A percentile compares a stretch with the other conserved stretches of the same genome.
Evolutionary conservation across 805 yeast species (phyloP).

Genomic region (Starmerella bombi): DNA sequence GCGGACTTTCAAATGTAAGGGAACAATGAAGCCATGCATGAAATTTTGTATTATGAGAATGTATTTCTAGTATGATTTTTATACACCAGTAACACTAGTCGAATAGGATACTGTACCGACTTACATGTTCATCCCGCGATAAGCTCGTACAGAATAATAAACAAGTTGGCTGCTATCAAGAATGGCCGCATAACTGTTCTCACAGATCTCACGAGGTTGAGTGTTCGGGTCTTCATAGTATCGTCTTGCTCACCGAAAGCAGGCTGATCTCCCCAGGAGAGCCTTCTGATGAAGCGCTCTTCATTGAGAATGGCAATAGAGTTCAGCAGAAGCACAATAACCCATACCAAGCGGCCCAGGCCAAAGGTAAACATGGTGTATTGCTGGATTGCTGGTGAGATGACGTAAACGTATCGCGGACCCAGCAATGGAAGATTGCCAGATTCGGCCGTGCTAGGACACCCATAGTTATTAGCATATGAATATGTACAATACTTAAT

Average conservation of each 20-base stretch:
- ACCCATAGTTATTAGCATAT: no score
- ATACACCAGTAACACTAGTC: no score
- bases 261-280: slow-evolving; percentile 32
- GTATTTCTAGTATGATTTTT: neutral
- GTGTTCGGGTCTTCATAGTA: slow-evolving; percentile 44
- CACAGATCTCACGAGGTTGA: slow-evolving; percentile 57
- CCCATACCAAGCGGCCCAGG: slow-evolving; percentile 28
- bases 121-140: slow-evolving; percentile 20
- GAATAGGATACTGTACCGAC: no score
- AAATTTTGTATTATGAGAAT: no score
- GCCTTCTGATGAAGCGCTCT: slow-evolving; percentile 62
- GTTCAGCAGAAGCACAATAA: slow-evolving; percentile 41
- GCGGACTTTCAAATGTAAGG: no score
- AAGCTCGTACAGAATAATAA: slow-evolving; percentile 58
- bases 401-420: no score
- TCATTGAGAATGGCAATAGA: slow-evolving; percentile 70
- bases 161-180: slow-evolving; percentile 49
- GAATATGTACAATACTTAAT: no score
- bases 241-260: slow-evolving; percentile 34
- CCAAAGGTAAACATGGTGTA: slow-evolving; percentile 23
- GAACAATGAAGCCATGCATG: no score
- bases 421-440: no score
- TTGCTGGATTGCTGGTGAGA: no score
- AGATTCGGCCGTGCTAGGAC: no score
- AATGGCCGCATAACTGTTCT: slow-evolving; percentile 68